phyloP scores from a whole-genome alignment of 2,329 filamentous ascomycete genomes.

The Calonectria hawksworthii region DNA sequence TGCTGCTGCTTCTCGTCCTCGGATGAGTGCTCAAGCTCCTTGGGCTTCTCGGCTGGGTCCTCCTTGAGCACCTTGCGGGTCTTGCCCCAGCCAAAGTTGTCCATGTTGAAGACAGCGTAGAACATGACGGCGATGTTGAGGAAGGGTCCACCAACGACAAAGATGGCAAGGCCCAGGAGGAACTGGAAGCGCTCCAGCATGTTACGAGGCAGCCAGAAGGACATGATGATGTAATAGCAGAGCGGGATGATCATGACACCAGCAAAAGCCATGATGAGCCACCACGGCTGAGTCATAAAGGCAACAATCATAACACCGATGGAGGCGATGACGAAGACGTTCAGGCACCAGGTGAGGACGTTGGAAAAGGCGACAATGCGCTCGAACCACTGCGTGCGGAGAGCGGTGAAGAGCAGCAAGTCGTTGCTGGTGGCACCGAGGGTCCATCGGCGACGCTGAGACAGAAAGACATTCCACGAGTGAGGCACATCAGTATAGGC shows the following conservation, averaged over 20 bases:
- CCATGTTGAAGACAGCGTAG: slow-evolving; percentile 45
- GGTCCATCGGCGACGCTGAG: slow-evolving; percentile 45
- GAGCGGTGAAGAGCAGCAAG: slow-evolving; percentile 34
- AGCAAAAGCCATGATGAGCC: slow-evolving; percentile 44
- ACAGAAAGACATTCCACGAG: slow-evolving; percentile 55
- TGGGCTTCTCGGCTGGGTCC: slow-evolving; percentile 7
- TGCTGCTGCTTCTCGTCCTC: background rate
- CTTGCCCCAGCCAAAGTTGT: slow-evolving; percentile 47
- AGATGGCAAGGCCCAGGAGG: slow-evolving; percentile 18
- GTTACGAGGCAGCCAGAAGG: slow-evolving; percentile 41
- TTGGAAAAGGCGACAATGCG: slow-evolving; percentile 42
- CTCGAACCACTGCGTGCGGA: slow-evolving; percentile 44
- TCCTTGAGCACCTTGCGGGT: slow-evolving; percentile 39
- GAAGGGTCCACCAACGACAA: slow-evolving; percentile 41
- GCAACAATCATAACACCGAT: slow-evolving; percentile 46
- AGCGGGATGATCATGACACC: slow-evolving; percentile 44
- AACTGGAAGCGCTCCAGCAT: slow-evolving; percentile 34
- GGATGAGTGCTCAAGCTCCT: slow-evolving; percentile 18
- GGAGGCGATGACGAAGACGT: slow-evolving; percentile 40
- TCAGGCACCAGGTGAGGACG: slow-evolving; percentile 42
- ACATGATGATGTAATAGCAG: slow-evolving; percentile 41
- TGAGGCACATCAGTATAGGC: slow-evolving; percentile 57
- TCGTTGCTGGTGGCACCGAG: slow-evolving; percentile 45
- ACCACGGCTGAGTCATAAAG: slow-evolving; percentile 44
- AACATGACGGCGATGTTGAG: slow-evolving; percentile 45